Evolutionary conservation across 306 rosid genomes (phyloP), one percentile per base, ranked within the genome.

Genomic region (Amphicarpaea edgeworthii): DNA sequence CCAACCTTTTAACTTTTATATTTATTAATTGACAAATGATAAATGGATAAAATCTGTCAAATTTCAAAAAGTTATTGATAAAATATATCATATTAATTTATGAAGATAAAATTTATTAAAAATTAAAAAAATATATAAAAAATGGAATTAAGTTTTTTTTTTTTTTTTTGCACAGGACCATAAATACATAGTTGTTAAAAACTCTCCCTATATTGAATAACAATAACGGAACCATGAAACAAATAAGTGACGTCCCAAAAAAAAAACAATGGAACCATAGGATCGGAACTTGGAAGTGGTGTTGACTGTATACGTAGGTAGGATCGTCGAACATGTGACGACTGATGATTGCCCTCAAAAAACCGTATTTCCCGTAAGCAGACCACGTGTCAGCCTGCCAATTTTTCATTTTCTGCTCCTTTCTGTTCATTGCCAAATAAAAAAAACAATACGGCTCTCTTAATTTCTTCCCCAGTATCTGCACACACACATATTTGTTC

Each of bases 251-350:
- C 9, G 9, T 34, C 6, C 9, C 9, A 34, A 1, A 46, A 28
- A 1, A 46, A 28, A 8, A 53, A 34, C 19, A 19, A 19, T 64
- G 38, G 20, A 66, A 42, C 1, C 72, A 23, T 6, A n/a, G 72
- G 19, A 42, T 11, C 0, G 62, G 47, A 14, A 75, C 3, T 14
- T 75, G 53, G 50, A 40, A 64, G 68, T 51, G 24, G 55, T 32
- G 78, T 79, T 71, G 83, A 79, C 79, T 54, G 53, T 53, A 53
- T 8, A 12, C 58, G 45, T 16, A 53, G 51, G 78, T n/a, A n/a
- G n/a, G n/a, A 63, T 70, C 58, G 23, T 69, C 10, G 12, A 14
- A 19, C 41, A 26, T 38, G 67, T 16, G 74, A 67, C 12, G 49
- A 55, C 68, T 6, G 77, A 59, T 68, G 34, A 46, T 24, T 34